Base-by-base conservation (phyloP, 441 rosid species). In the Geranium incanum region DNA sequence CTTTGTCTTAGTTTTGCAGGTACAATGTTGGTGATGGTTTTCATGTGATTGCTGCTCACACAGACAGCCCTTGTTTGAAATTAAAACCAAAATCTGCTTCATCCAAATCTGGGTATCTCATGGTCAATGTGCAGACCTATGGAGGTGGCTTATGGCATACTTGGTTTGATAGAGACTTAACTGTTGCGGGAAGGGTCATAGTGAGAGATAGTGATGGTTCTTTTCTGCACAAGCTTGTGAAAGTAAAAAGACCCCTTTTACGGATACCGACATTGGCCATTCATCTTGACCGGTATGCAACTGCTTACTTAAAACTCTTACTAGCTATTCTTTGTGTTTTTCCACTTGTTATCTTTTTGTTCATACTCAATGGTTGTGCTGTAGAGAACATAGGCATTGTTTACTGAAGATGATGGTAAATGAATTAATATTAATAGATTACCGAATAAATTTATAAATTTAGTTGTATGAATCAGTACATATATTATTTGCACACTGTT, bases 111-210 rank as follows among this genome's bases (percentile, higher is more conserved):
- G 85, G 88, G 66, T 91, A 85, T 76, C 82, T 91, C 67, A 91
- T 91, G 95, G 95, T 91, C 64, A 89, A 88, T 79, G 97, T 93
- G 79, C 97, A 93, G 80, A 91, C 96, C 28, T 93, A 93, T 76
- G 98, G 98, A 18, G 87, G 90, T 80, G 98, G 97, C 78, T 82
- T 93, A 76, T 93, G 98, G 98, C 95, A 93, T 65, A 93, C 98
- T 12, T 93, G 98, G 98, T 93, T 93, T 73, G 97, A 91, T 78
- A 85, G 98, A 75, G 98, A 93, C 78, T 82, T 93, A 83, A 93
- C 91, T 81, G 95, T 91, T 81, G 98, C 98, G 0, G 98, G 98
- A 68, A 84, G 98, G 81, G 95, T 82, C 39, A 86, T 94, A 74
- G 78, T 93, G 72, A 88, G 87, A 81, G 86, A 81, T 68, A 72